Evolutionary conservation across 352 stramenopile species (phyloP), one percentile per base, ranked within the genome.

Genomic region (Aphanomyces euteiches): DNA sequence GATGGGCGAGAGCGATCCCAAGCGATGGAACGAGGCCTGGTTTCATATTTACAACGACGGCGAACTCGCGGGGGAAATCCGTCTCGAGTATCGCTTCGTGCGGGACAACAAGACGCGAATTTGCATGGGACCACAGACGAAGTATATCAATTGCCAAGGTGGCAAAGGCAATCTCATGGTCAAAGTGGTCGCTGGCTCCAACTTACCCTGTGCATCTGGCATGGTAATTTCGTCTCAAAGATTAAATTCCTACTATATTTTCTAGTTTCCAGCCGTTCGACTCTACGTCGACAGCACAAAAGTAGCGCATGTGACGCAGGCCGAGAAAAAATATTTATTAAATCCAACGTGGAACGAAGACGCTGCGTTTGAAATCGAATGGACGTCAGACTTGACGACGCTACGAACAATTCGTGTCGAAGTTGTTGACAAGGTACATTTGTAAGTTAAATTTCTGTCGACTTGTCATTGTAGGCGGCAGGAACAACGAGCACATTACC

Each of bases 81-180:
- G 80, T 3, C 53, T 84, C 7, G 80, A 87, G 57, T 87, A 84
- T 66, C 78, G 78, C 2, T 87, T 87, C 60, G 50, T 85, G 6
- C 73, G 75, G 4, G 53, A 77, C 17, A 70, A 74, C 8, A 45
- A 28, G 36, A 28, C 66, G 34, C 45, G 64, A 6, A 15, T 70
- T 8, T 12, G 19, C 15, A 5, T 41, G 7, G 64, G 61, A 15
- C 37, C 64, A 17, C 64, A 45, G 38, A 70, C 64, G 15, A 63
- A 63, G 39, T 70, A 70, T 43, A 70, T 53, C 40, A 70, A 70
- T 36, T 70, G 64, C 64, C 43, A 38, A 39, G 64, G 64, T 3
- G 48, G 50, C 1, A 8, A 36, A 45, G 80, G 80, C 0, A 81
- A 63, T 6, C 19, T 87, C 15, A 73, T 69, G 50, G 54, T 80